phyloP scores from a whole-genome alignment of 2,329 filamentous ascomycete species.

The Dothidotthia symphoricarpi region DNA sequence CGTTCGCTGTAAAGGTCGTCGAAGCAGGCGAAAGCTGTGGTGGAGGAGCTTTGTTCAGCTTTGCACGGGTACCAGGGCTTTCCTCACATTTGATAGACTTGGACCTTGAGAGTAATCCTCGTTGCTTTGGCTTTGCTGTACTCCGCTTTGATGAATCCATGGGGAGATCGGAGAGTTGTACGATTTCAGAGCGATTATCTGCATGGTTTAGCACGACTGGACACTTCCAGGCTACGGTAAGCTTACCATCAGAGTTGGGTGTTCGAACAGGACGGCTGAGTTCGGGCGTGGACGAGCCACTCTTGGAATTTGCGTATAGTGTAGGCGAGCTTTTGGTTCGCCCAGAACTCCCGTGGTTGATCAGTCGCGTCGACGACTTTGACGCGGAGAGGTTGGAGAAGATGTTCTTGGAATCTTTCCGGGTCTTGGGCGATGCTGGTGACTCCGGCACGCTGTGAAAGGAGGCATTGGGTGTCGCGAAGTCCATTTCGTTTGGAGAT shows the following conservation, averaged over 20 bases:
- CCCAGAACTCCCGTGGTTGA: conserved; percentile 36
- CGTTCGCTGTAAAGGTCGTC: conserved; percentile 33
- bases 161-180: conserved; percentile 20
- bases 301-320: conserved; percentile 44
- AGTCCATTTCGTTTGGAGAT: conserved; percentile 32
- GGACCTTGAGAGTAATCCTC: conserved; percentile 42
- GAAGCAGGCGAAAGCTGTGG: conserved; percentile 31
- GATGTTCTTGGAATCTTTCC: conserved; percentile 45
- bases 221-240: not conserved
- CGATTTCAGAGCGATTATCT: conserved; percentile 37
- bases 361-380: conserved; percentile 47
- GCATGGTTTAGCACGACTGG: conserved; percentile 8
- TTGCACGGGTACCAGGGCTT: conserved; percentile 21
- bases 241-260: conserved; percentile 39
- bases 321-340: conserved; percentile 32
- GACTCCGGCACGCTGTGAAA: conserved; percentile 35
- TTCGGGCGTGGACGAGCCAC: conserved; percentile 51
- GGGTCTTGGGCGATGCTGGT: conserved; percentile 36
- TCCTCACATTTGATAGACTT: conserved; percentile 49
- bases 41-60: conserved; percentile 35
- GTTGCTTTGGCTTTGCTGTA: conserved; percentile 34
- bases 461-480: conserved; percentile 30
- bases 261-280: conserved; percentile 42
- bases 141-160: conserved; percentile 24
- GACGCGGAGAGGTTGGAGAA: conserved; percentile 51